Percentiles rank a stretch among this genome's conserved stretches.
Evolutionary conservation across 352 stramenopile genomes (phyloP).

Genomic region (Globisporangium polare): DNA sequence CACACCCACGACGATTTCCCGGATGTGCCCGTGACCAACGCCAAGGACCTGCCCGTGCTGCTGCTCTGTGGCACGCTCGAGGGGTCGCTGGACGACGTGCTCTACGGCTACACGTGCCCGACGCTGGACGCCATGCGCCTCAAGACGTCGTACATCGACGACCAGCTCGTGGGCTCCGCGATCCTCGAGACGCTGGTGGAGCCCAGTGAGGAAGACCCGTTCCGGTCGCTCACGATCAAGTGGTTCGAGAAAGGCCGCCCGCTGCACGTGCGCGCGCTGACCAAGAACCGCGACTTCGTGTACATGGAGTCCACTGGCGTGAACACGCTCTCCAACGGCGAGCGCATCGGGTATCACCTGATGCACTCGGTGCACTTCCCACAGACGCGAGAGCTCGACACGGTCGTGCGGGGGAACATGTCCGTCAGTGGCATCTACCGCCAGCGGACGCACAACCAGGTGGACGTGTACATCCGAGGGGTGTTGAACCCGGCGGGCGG

Average conservation of each 20-base stretch:
- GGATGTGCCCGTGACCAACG: neutral
- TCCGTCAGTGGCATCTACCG: slow-evolving; percentile 55
- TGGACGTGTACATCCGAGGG: slow-evolving; percentile 23
- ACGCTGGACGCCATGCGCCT: slow-evolving; percentile 45
- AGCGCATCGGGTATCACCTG: slow-evolving; percentile 57
- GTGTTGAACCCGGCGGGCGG: slow-evolving; percentile 31
- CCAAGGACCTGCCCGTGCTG: slow-evolving; percentile 13
- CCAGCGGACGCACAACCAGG: slow-evolving; percentile 24
- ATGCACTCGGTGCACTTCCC: slow-evolving; percentile 61
- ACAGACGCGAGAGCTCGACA: slow-evolving; percentile 31
- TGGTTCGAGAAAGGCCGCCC: slow-evolving; percentile 49
- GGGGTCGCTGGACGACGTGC: slow-evolving; percentile 49
- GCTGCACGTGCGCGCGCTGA: slow-evolving; percentile 33
- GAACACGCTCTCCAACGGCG: slow-evolving; percentile 30
- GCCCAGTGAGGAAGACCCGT: slow-evolving; percentile 39
- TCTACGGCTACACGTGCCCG: slow-evolving; percentile 45
- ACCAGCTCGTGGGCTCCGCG: slow-evolving; percentile 37
- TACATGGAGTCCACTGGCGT: slow-evolving; percentile 52
- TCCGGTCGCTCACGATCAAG: slow-evolving; percentile 55
- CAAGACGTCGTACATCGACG: slow-evolving; percentile 41
- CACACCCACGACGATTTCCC: neutral
- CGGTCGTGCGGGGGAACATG: slow-evolving; percentile 41
- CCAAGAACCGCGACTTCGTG: slow-evolving; percentile 55
- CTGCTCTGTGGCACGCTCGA: slow-evolving; percentile 43
- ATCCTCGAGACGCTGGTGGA: slow-evolving; percentile 42